Conservation (phyloP, 441 rosid species). For the Metrosideros polymorpha region DNA sequence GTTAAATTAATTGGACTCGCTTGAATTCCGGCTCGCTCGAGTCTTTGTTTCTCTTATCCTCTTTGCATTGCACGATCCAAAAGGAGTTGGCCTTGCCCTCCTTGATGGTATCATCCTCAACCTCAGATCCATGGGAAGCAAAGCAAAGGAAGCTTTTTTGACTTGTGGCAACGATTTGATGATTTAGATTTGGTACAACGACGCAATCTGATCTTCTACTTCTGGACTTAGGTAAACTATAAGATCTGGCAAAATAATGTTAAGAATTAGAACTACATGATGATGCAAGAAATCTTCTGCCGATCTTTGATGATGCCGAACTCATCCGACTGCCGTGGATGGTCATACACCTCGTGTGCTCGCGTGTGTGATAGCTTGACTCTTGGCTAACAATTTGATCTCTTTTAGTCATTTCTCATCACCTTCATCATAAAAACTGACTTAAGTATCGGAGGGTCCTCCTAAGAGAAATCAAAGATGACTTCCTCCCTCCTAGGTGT, state of each 20-base stretch:
- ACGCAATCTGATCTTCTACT: neutral
- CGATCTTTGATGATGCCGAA: fast-evolving
- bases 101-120: neutral
- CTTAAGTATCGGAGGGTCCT: neutral
- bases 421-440: neutral
- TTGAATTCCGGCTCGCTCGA: neutral
- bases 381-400: neutral
- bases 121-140: neutral
- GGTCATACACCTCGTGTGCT: too few relatives aligned
- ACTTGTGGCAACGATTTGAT: neutral
- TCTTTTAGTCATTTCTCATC: neutral
- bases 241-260: neutral
- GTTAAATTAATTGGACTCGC: neutral
- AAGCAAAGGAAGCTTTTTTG: neutral
- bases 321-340: neutral
- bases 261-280: neutral
- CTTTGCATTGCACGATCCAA: neutral
- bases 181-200: neutral
- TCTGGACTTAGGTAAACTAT: neutral
- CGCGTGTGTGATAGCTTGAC: neutral
- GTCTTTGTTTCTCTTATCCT: neutral
- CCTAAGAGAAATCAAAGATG: fast-evolving
- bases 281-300: neutral
- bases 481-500: neutral
- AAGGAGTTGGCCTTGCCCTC: neutral